Base-by-base conservation (phyloP, 345 rosid genomes). In the Eucalyptus guilfoylei region DNA sequence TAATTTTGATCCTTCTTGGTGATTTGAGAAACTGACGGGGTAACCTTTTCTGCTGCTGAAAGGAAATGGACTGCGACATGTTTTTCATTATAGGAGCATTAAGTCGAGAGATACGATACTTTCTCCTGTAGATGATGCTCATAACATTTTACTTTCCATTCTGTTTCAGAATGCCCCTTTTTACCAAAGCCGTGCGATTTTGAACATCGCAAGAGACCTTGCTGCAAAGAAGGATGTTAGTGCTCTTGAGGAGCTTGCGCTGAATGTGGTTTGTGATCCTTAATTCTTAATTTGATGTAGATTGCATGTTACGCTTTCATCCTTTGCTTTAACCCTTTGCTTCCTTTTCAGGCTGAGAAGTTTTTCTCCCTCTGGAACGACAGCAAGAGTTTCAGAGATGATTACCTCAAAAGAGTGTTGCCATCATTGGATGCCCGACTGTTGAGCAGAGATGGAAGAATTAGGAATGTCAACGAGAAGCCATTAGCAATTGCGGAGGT, bases 331-430 rank as follows among this genome's bases (percentile, higher is more conserved):
- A 76, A 58, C 86, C 19, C 67, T 80, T 87, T 37, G 85, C 64
- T 90, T 23, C 85, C 89, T 90, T 86, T 37, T 62, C 87, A 98
- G 99, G 94, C 92, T 87, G 99, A 96, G 87, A 96, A 96, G 87
- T 97, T 96, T 90, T 92, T 97, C 92, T 91, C 95, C 87, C 94
- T 92, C 86, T 98, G 99, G 99, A 91, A 90, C 87, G 90, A 89
- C 47, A 91, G 92, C 91, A 96, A 96, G 92, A 92, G 93, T 86
- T 94, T 96, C 90, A 94, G 99, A 94, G 98, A 97, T 60, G 98
- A 97, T 90, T 98, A 97, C n/a, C 93, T 94, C 93, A 95, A 95
- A 90, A 92, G 98, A 91, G 88, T 95, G 62, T 88, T 94, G 91
- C 86, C 91, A 85, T 97, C 98, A n/a, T 90, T 95, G 87, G 96